Conservation (phyloP, 2,329 filamentous ascomycete species). For the Cordyceps tenuipes region DNA sequence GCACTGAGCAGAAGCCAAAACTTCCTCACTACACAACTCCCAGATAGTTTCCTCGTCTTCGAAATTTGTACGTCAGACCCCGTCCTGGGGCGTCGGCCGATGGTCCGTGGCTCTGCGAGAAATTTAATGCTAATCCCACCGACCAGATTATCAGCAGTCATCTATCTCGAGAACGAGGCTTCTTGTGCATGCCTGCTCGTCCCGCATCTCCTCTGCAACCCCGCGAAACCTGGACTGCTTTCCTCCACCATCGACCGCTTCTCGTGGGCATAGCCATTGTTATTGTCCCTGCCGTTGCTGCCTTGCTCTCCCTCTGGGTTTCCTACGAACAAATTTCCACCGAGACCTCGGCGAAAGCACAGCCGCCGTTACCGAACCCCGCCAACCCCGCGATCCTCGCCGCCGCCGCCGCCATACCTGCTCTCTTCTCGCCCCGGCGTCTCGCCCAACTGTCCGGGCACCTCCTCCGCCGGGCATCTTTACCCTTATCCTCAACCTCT, state of each 20-base stretch:
- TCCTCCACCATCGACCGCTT: background rate
- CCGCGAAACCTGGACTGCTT: constrained; percentile 1
- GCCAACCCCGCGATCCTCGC: background rate
- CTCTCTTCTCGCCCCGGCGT: constrained; percentile 15
- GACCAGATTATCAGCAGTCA: background rate
- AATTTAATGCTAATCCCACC: background rate
- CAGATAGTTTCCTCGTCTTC: background rate
- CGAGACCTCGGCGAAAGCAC: background rate
- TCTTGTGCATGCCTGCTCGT: background rate
- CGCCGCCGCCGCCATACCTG: constrained; percentile 5
- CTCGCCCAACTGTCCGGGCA: constrained; percentile 14
- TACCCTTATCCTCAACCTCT: background rate
- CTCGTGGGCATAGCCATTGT: background rate
- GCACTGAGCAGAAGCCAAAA: no score
- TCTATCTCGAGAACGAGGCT: background rate
- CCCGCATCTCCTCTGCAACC: background rate
- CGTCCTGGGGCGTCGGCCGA: constrained; percentile 5
- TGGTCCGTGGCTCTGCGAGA: background rate
- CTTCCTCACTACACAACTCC: no score
- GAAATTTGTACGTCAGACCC: background rate
- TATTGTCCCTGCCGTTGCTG: background rate
- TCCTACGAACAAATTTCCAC: background rate
- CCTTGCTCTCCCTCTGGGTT: background rate
- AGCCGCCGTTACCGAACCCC: background rate
- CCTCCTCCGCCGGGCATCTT: constrained; percentile 13